Evolutionary conservation across 2,329 filamentous ascomycete species (phyloP).

Genomic region (Aspergillus arachidicola): DNA sequence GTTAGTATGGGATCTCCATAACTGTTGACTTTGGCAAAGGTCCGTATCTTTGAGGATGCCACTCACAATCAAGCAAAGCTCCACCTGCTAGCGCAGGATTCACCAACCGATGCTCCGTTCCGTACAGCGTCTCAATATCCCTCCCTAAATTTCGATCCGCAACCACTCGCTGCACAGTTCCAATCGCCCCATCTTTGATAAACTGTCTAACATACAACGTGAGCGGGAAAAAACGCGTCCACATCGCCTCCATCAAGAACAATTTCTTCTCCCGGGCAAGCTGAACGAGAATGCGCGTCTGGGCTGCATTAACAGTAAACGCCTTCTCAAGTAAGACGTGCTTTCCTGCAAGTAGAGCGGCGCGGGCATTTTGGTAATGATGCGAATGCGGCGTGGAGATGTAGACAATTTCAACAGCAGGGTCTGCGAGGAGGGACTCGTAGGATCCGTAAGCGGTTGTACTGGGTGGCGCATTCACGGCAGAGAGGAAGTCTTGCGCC

Average conservation of each 20-base stretch:
- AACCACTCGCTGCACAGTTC: constrained; percentile 52
- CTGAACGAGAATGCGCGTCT: constrained; percentile 67
- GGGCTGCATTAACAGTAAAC: constrained; percentile 74
- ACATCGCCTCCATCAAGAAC: constrained; percentile 78
- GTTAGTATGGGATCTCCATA: not conserved
- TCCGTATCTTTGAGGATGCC: accelerated
- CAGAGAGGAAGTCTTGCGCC: constrained; percentile 1
- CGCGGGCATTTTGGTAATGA: constrained; percentile 80
- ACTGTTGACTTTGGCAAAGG: no score
- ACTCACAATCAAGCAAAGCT: constrained; percentile 64
- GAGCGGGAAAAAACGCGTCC: constrained; percentile 80
- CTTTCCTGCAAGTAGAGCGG: constrained; percentile 75
- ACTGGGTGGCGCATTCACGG: not conserved
- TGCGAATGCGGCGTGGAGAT: constrained; percentile 83
- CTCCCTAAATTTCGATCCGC: constrained; percentile 45
- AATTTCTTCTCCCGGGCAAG: constrained; percentile 69
- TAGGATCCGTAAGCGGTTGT: constrained; percentile 67
- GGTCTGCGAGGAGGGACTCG: constrained; percentile 71
- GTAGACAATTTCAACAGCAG: constrained; percentile 77
- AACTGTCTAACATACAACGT: constrained; percentile 71
- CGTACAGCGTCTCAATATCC: constrained; percentile 3
- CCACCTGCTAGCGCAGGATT: constrained; percentile 76
- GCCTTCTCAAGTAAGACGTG: constrained; percentile 83
- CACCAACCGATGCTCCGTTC: constrained; percentile 60
- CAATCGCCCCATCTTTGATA: constrained; percentile 40